Conservation (phyloP, 176 grass and related monocot species). For the Lolium multiflorum region DNA sequence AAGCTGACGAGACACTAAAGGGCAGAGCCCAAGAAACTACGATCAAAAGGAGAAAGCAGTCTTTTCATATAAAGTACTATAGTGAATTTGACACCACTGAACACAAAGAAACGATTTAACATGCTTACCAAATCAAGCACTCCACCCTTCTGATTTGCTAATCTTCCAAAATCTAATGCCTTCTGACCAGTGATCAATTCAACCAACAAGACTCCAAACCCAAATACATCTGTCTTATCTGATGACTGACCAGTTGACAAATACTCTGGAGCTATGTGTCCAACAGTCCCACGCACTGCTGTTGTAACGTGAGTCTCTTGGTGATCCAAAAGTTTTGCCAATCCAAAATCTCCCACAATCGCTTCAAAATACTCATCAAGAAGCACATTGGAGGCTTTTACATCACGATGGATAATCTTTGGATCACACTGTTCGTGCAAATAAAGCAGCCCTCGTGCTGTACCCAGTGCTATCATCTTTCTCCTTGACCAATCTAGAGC, state of each 20-base stretch:
- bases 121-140: slow-evolving; percentile 91
- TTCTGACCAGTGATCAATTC: slow-evolving; percentile 97
- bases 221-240: slow-evolving; percentile 98
- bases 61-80: background rate
- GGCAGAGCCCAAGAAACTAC: background rate
- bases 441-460: slow-evolving; percentile 83
- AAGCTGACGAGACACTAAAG: background rate
- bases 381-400: slow-evolving; percentile 97
- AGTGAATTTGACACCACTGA: background rate
- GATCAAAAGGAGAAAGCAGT: background rate
- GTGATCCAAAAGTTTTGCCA: slow-evolving; percentile 96
- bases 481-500: slow-evolving; percentile 91
- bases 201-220: slow-evolving; percentile 89
- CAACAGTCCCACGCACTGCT: slow-evolving; percentile 89
- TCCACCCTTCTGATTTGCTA: slow-evolving; percentile 85
- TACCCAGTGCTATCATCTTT: slow-evolving; percentile 92
- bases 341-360: slow-evolving; percentile 92
- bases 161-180: slow-evolving; percentile 87
- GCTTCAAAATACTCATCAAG: slow-evolving; percentile 98
- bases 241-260: slow-evolving; percentile 96
- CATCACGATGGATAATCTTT: slow-evolving; percentile 96
- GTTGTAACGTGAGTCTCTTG: slow-evolving; percentile 94
- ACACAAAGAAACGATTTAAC: background rate
- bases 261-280: slow-evolving; percentile 97
- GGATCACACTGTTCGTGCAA: slow-evolving; percentile 96